Evolutionary conservation across 371 early-diverging fungal genomes (phyloP).

Genomic region (Gilbertella persicaria): DNA sequence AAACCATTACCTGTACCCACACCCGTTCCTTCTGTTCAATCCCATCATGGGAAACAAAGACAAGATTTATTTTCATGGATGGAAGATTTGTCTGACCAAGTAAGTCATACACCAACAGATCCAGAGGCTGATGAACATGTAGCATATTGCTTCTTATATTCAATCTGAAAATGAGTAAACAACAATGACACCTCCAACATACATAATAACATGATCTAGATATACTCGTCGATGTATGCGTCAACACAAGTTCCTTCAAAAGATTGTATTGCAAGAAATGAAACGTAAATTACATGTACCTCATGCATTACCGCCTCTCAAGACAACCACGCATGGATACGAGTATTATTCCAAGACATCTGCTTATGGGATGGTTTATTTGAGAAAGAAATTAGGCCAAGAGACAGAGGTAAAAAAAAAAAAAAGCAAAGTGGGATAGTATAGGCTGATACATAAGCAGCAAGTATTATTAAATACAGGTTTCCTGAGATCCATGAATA

Average conservation of each 20-base stretch:
- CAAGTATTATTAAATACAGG: constrained; percentile 62
- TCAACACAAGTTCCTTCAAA: constrained; percentile 35
- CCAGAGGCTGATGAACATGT: neutral
- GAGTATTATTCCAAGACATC: constrained; percentile 67
- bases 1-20: constrained; percentile 42
- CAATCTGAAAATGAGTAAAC: constrained; percentile 61
- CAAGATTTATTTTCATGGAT: constrained; percentile 64
- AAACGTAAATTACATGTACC: constrained; percentile 50
- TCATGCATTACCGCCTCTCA: constrained; percentile 50
- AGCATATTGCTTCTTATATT: constrained; percentile 55
- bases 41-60: constrained; percentile 46
- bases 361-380: constrained; percentile 59
- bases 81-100: constrained; percentile 54
- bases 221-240: constrained; percentile 32
- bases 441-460: constrained; percentile 17
- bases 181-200: neutral
- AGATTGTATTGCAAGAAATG: constrained; percentile 55
- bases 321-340: constrained; percentile 56
- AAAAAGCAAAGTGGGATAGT: neutral
- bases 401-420: constrained; percentile 44
- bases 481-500: constrained; percentile 53
- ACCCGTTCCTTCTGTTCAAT: constrained; percentile 37
- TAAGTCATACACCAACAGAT: constrained; percentile 19
- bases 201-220: constrained; percentile 6
- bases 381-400: constrained; percentile 50